Conservation (phyloP, 2,329 filamentous ascomycete genomes). For the Zymoseptoria brevis region DNA sequence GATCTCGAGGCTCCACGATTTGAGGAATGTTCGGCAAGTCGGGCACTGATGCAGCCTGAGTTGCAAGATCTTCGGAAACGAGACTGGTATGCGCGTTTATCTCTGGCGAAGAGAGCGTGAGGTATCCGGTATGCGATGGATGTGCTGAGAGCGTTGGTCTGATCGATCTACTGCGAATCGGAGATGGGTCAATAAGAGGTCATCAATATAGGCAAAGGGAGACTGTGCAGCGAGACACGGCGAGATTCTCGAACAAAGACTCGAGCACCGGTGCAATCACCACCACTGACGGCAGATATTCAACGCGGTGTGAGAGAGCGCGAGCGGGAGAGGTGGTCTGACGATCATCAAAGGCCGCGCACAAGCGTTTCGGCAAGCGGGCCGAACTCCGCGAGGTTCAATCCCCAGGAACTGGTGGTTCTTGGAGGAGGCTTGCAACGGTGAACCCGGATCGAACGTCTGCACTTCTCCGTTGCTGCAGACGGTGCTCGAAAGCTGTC, state of each 20-base stretch:
- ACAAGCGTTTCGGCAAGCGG: not conserved
- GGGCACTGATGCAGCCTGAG: slow-evolving; percentile 14
- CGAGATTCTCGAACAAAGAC: slow-evolving; percentile 2
- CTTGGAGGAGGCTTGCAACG: not conserved
- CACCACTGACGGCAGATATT: not conserved
- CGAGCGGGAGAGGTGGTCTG: not conserved
- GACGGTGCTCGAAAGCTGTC: not conserved
- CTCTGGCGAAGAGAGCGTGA: slow-evolving; percentile 44
- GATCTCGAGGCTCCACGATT: slow-evolving; percentile 22
- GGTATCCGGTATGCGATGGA: slow-evolving; percentile 41
- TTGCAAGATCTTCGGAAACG: slow-evolving; percentile 13
- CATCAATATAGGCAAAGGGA: not conserved
- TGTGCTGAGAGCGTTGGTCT: slow-evolving; percentile 34
- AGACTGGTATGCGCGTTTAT: slow-evolving; percentile 23
- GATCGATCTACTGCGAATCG: slow-evolving; percentile 15
- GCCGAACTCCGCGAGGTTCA: not conserved
- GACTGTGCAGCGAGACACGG: not conserved
- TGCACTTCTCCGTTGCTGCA: not conserved
- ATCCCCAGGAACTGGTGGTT: not conserved
- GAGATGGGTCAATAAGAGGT: slow-evolving; percentile 8
- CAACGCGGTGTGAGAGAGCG: too few relatives aligned
- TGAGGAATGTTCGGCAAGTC: slow-evolving; percentile 28
- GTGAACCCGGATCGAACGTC: not conserved
- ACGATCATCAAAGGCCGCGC: not conserved
- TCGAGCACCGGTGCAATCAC: not conserved